Conservation (phyloP, 495 filamentous ascomycete genomes). For the Penicillium ochrochloron region DNA sequence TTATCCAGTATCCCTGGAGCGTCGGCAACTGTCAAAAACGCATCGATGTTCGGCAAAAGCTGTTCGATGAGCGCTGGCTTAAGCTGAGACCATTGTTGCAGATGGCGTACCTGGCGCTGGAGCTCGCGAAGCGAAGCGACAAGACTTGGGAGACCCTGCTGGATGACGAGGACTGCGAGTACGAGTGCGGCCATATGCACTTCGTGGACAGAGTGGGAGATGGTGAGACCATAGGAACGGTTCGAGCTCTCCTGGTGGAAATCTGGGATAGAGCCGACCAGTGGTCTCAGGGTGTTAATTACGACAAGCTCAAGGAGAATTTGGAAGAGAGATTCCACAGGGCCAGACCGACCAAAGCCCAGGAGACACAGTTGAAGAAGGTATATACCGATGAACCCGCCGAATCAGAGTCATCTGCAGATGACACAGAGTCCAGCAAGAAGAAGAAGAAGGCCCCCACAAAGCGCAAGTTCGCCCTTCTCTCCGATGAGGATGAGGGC, state of each 20-base stretch:
- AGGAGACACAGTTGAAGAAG: constrained; percentile 2
- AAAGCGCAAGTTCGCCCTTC: not conserved
- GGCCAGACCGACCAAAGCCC: not conserved
- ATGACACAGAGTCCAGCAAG: not conserved
- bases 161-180: not conserved
- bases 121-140: no score
- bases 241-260: not conserved
- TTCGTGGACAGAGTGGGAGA: not conserved
- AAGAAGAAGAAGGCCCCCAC: not conserved
- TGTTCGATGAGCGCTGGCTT: not conserved
- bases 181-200: not conserved
- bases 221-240: not conserved
- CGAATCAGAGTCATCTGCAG: not conserved
- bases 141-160: not conserved
- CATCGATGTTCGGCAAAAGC: not conserved
- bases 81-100: not conserved
- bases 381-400: not conserved
- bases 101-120: not conserved
- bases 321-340: not conserved
- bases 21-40: constrained; percentile 11
- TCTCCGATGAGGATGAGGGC: not conserved
- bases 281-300: not conserved
- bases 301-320: not conserved
- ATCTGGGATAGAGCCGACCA: not conserved
- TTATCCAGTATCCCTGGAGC: constrained; percentile 18